A percentile compares a stretch with the other conserved stretches of the same genome.
Evolutionary conservation across 1,284 basidiomycete species (phyloP).

Genomic region (Golubevia sp.): DNA sequence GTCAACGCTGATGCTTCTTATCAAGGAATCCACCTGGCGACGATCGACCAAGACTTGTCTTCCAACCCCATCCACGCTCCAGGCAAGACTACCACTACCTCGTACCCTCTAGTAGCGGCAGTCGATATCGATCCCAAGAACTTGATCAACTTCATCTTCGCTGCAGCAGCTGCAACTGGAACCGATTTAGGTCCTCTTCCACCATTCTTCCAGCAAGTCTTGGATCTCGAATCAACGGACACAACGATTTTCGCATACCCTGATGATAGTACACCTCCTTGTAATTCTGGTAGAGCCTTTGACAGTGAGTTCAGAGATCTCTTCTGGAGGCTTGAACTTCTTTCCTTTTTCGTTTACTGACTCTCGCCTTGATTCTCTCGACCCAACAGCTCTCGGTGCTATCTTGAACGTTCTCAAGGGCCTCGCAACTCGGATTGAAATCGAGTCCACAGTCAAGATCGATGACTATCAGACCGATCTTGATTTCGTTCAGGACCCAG

Average conservation of each 20-base stretch:
- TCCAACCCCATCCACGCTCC: conserved; percentile 69
- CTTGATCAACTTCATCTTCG: conserved; percentile 70
- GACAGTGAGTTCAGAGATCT: too few species aligned
- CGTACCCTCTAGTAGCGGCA: conserved; percentile 69
- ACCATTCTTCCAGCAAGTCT: conserved; percentile 69
- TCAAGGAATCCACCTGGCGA: conserved; percentile 61
- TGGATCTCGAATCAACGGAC: conserved; percentile 65
- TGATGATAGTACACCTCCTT: conserved; percentile 44
- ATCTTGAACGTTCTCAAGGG: conserved; percentile 38
- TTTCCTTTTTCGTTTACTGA: too few species aligned
- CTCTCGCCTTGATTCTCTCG: too few species aligned
- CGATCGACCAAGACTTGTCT: conserved; percentile 66
- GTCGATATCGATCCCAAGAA: conserved; percentile 72
- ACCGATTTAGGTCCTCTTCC: conserved; percentile 72
- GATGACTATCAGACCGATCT: conserved; percentile 56
- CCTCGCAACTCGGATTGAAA: conserved; percentile 34
- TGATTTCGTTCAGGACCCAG: conserved; percentile 47
- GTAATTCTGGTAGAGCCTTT: conserved; percentile 41
- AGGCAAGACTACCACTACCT: conserved; percentile 71
- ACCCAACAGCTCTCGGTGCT: conserved; percentile 41
- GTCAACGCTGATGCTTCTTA: conserved; percentile 69
- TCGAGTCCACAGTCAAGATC: conserved; percentile 35
- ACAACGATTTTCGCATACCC: conserved; percentile 43
- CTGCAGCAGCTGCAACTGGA: conserved; percentile 67
- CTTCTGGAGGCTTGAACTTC: too few species aligned